Base-by-base conservation (phyloP, 2,329 filamentous ascomycete species). In the Fusarium papillatum region DNA sequence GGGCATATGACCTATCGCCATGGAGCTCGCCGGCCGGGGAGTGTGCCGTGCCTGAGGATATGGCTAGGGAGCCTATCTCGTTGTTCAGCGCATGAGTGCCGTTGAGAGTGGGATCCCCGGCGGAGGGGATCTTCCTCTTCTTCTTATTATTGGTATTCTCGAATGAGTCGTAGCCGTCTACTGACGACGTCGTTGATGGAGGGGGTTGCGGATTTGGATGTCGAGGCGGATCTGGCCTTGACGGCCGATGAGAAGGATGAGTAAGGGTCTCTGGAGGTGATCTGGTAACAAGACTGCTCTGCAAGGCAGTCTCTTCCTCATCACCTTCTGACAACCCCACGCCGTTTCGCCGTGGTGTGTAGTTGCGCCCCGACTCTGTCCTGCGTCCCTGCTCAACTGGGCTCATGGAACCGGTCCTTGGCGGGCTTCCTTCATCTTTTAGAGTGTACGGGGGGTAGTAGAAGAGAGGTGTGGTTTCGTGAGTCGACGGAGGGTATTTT, bases 141-240 rank as follows among this genome's bases (percentile, higher is more conserved):
- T 98, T 99, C 86, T 99, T 99, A 83, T 99, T 99, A 84, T 98
- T 98, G 41, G 95, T 98, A 80, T 98, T 98, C 84, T 99, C 97
- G 80, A 98, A 98, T 9, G 95, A 97, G 83, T 99, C 97, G 83
- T 98, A 98, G 17, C 96, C 95, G 82, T 98, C 96, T 14, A 91
- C 87, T 4, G 93, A 94, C 7, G 93, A 93, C 8, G 91, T 89
- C 29, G 93, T 92, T 16, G 95, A 95, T 53, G 89, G 90, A 61
- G 93, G 90, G 26, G 91, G 90, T 53, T 91, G 88, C 22, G 87
- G 84, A 68, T 87, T 88, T 4, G 83, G 70, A 62, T 87, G 86
- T 70, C 86, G 87, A 38, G 84, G 74, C 38, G 85, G 84, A n/a
- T 89, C 86, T 26, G 84, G 81, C 68, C 87, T 88, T 63, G 84